Percentiles rank a stretch among this genome's conserved stretches.
phyloP scores from a whole-genome alignment of 2,329 filamentous ascomycete species.

The Beauveria sp. region DNA sequence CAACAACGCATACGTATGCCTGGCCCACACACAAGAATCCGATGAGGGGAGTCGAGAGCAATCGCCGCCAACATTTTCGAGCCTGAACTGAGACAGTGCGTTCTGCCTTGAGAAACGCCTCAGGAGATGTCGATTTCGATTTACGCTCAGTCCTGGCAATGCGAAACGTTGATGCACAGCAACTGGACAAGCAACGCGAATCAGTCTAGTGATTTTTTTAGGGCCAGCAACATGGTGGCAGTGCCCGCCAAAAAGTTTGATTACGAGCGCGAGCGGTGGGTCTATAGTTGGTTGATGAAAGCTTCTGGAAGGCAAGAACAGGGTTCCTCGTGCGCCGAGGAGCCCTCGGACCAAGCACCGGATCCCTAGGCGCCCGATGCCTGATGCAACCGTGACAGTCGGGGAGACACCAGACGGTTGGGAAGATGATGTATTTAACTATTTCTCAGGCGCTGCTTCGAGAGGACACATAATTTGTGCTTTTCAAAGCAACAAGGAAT shows the following conservation, averaged over 20 bases:
- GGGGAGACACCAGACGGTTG: not conserved
- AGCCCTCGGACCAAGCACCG: not conserved
- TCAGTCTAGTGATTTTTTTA: not conserved
- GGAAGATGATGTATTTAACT: not conserved
- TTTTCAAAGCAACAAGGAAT: not conserved
- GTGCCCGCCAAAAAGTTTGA: not conserved
- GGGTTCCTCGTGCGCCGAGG: not conserved
- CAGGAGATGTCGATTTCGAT: not conserved
- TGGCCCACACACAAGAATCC: not conserved
- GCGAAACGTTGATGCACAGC: not conserved
- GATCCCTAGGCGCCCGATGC: not conserved
- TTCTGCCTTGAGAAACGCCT: not conserved
- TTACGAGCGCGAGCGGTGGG: not conserved
- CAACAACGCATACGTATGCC: conserved; percentile 1
- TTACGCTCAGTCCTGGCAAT: not conserved
- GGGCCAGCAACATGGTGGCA: not conserved
- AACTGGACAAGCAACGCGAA: not conserved
- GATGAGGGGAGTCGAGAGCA: not conserved
- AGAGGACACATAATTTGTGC: not conserved
- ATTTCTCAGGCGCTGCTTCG: too few relatives aligned
- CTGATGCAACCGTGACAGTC: not conserved
- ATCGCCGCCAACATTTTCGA: not conserved
- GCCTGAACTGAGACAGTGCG: not conserved
- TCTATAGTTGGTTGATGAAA: not conserved
- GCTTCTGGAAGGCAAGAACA: not conserved